Base-by-base conservation (phyloP, 805 yeast genomes). In the Sugiyamaella chiloensis region DNA sequence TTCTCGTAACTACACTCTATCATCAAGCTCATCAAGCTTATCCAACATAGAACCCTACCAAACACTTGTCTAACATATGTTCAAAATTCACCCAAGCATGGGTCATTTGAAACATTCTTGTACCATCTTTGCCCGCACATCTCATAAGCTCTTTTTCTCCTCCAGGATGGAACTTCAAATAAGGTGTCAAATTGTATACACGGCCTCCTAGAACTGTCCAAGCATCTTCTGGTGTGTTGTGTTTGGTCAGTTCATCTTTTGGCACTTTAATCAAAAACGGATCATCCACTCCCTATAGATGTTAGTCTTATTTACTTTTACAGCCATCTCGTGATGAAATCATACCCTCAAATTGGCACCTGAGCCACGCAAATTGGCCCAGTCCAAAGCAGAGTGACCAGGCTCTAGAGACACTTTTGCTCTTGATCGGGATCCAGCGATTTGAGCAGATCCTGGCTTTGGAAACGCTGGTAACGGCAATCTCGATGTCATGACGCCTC, bases 141-240 rank as follows among this genome's bases (percentile, higher is more conserved):
- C 79, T 76, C 79, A 87, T 71, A 35, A 91, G 68, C 59, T 88
- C 87, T 5, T 78, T 80, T 3, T 73, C 80, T 1, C 99, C 99
- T 29, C 99, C 99, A 0, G 99, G 99, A 57, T 91, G 99, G 64
- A 81, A 93, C 46, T 78, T 71, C 29, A 93, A 61, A 64, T 93
- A 91, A 9, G 85, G 81, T 0, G 96, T 81, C n/a, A 91, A 71
- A 60, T 90, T 87, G 69, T 86, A 91, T 1, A 91, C 95, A 58
- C 79, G 84, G 3, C 89, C 87, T 37, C 79, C 79, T 5, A 91
- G 73, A 27, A 79, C 79, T 2, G 93, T 84, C 98, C 98, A 91
- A 50, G 86, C 86, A 60, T 93, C 96, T 0, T 75, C 76, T n/a
- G 51, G 53, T 0, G 73, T 63, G 16, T 69, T 73, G 63, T 91